Conservation (phyloP, 2,329 filamentous ascomycete species). For the Aspergillus spinulosporus region DNA sequence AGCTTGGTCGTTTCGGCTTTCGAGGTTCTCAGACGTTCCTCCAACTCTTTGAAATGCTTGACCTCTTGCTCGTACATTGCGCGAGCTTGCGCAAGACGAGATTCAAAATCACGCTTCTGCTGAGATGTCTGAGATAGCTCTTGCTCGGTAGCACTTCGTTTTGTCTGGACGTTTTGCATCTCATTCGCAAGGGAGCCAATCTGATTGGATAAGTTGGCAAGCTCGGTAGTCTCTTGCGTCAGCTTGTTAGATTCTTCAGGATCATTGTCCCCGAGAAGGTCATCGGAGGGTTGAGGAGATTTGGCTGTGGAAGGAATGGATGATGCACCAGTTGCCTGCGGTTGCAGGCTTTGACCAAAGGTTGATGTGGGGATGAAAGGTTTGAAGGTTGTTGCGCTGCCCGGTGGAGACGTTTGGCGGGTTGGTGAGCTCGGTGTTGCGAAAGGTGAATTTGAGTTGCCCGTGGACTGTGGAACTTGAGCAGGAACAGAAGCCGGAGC, state of each 20-base stretch:
- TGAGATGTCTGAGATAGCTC: constrained; percentile 77
- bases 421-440: constrained; percentile 54
- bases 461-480: constrained; percentile 67
- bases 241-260: constrained; percentile 85
- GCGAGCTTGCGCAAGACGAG: constrained; percentile 80
- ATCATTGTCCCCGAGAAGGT: constrained; percentile 87
- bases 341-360: constrained; percentile 79
- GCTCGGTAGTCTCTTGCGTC: constrained; percentile 83
- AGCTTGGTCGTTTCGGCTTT: constrained; percentile 81
- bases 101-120: constrained; percentile 92
- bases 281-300: constrained; percentile 65
- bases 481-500: constrained; percentile 59
- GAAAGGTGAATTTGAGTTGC: constrained; percentile 64
- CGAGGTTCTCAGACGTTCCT: constrained; percentile 76
- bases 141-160: constrained; percentile 75
- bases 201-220: constrained; percentile 95
- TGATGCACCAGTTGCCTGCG: constrained; percentile 71
- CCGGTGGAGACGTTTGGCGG: constrained; percentile 41
- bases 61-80: constrained; percentile 91
- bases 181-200: constrained; percentile 87
- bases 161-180: constrained; percentile 87
- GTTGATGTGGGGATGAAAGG: constrained; percentile 90
- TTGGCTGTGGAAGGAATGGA: constrained; percentile 33
- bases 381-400: constrained; percentile 65
- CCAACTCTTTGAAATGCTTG: constrained; percentile 76